Evolutionary conservation across 169 alveolate genomes (phyloP), one percentile per base, ranked within the genome.

Genomic region (Plasmodium blacklocki): DNA sequence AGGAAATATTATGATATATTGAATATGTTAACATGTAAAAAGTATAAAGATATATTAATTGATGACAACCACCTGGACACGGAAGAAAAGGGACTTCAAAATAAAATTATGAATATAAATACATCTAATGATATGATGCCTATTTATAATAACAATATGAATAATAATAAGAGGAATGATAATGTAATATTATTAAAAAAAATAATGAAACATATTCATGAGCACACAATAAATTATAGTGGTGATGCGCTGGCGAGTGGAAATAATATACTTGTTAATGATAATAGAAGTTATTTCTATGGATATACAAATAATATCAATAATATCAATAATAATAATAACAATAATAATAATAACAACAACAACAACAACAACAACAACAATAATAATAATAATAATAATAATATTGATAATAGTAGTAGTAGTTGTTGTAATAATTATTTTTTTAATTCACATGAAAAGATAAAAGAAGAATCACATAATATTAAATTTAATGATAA

Each of bases 1-100:
- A 78, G 76, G 52, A 78, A 78, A 59, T 78, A 49, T 32, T 78
- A 78, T 26, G 89, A 78, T 59, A 19, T 78, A 14, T n/a, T 50
- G n/a, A 58, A 18, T 26, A 78, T 78, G 89, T 15, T 78, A 47
- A 12, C 19, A 2, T 19, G 47, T 67, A 71, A 78, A 32, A 78
- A 66, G 7, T 78, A 78, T 66, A 54, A 29, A 59, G 64, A 58
- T 47, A 78, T 78, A 78, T 63, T 78, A 43, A 58, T 26, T 39
- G 56, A 58, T 18, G 43, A 9, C 2, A 43, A 14, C 23, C 11
- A 18, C 2, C 50, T 52, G 6, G 58, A 7, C 3, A 63, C 14
- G 15, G 68, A 47, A 23, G 43, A 29, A 43, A n/a, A 12, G 19
- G 9, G 52, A 23, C 8, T 3, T 3, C 32, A 49, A 11, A 15